Conservation (phyloP, 2,329 filamentous ascomycete species). For the Alternaria atra region DNA sequence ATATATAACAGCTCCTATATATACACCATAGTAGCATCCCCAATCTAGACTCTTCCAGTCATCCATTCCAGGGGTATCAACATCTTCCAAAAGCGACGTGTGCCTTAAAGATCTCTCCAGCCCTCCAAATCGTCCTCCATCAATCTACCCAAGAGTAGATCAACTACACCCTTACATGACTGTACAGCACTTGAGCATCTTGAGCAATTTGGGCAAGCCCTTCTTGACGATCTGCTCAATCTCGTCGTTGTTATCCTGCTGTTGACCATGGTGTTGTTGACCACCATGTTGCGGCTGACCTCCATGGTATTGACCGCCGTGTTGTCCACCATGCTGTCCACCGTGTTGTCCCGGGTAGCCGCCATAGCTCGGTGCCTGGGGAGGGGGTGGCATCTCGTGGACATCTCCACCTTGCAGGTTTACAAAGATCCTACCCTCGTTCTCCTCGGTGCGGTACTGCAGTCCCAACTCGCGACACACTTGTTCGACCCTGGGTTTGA, state of each 20-base stretch:
- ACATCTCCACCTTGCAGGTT: constrained; percentile 77
- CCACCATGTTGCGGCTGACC: constrained; percentile 27
- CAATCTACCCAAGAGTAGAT: not conserved
- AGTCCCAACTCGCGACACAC: constrained; percentile 85
- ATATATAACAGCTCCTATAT: not conserved
- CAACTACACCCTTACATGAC: constrained; percentile 67
- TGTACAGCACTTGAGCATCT: constrained; percentile 73
- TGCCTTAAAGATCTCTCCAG: not conserved
- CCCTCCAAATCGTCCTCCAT: not conserved
- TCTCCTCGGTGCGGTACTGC: constrained; percentile 84
- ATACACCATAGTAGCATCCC: not conserved
- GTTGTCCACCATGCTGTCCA: constrained; percentile 46
- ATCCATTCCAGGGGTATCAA: constrained; percentile 1
- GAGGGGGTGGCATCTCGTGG: constrained; percentile 51
- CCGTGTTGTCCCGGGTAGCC: constrained; percentile 56
- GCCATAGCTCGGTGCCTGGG: constrained; percentile 50
- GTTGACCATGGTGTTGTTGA: constrained; percentile 45
- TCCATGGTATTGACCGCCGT: constrained; percentile 11
- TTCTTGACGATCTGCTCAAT: constrained; percentile 69
- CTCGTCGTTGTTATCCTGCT: constrained; percentile 61
- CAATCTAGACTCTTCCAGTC: not conserved
- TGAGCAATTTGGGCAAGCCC: constrained; percentile 67
- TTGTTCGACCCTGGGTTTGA: constrained; percentile 93
- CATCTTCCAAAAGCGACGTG: not conserved
- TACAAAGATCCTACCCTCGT: constrained; percentile 88